phyloP scores from a whole-genome alignment of 2,329 filamentous ascomycete genomes.

The Delphinella strobiligena region DNA sequence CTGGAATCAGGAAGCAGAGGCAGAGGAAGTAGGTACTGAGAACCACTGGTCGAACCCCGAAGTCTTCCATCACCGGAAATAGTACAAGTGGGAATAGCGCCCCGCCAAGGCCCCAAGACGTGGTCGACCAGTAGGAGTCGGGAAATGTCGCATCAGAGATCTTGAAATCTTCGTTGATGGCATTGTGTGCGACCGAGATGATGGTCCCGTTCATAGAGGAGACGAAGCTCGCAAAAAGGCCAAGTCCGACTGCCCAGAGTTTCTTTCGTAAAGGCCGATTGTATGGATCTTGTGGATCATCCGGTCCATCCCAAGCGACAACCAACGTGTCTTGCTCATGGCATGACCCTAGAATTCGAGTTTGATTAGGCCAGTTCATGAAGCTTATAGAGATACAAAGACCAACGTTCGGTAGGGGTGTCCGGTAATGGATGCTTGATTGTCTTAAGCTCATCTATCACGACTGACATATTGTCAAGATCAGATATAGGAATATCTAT shows the following conservation, averaged over 20 bases:
- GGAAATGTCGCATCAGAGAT: constrained; percentile 24
- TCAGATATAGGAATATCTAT: too few relatives aligned
- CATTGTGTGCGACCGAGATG: constrained; percentile 22
- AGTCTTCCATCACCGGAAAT: constrained; percentile 27
- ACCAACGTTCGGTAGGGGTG: too few relatives aligned
- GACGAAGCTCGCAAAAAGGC: constrained; percentile 21
- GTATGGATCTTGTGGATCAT: constrained; percentile 22
- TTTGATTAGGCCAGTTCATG: not conserved
- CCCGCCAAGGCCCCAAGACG: constrained; percentile 25
- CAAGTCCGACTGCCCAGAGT: constrained; percentile 21
- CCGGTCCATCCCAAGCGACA: constrained; percentile 36
- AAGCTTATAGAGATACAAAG: not conserved
- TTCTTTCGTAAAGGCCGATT: constrained; percentile 23
- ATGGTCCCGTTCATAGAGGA: constrained; percentile 25
- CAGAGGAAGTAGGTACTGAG: constrained; percentile 22
- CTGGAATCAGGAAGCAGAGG: constrained; percentile 25
- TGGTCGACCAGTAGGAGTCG: constrained; percentile 27
- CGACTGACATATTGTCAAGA: too few relatives aligned
- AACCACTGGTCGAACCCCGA: constrained; percentile 20
- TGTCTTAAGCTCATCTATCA: too few relatives aligned
- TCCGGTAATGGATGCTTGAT: too few relatives aligned
- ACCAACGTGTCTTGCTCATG: constrained; percentile 3
- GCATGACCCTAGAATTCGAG: not conserved
- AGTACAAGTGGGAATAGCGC: constrained; percentile 23
- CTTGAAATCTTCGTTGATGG: constrained; percentile 21